These are phyloP conservation scores for Fusarium sp. DNA, from an alignment of 2,329 filamentous ascomycete genomes.

Conservation along the genomic window DNA sequence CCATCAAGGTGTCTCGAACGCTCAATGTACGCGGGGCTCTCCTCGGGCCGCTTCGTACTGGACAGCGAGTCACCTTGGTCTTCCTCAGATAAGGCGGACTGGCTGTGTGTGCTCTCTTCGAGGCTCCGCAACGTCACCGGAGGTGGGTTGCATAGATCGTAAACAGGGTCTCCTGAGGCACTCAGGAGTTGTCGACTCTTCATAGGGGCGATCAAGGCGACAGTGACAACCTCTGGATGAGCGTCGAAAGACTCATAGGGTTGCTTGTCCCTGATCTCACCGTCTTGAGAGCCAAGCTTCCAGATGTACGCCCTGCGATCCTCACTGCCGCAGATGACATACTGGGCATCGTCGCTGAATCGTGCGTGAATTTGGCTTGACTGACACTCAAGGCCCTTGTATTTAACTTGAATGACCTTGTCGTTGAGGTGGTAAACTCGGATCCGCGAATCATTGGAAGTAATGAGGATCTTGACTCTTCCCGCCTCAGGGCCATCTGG, in stretches of 20 bases:
- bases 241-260: conserved; percentile 91
- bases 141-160: conserved; percentile 93
- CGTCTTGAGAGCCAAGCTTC: conserved; percentile 63
- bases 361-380: conserved; percentile 89
- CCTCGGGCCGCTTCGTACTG: conserved; percentile 60
- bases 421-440: conserved; percentile 88
- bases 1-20: conserved; percentile 79
- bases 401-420: conserved; percentile 85
- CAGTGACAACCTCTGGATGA: conserved; percentile 86
- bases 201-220: conserved; percentile 83
- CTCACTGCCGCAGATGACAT: conserved; percentile 92
- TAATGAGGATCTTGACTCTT: conserved; percentile 84
- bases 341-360: conserved; percentile 85
- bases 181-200: conserved; percentile 79
- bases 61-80: conserved; percentile 48
- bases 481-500: conserved; percentile 59
- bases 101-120: conserved; percentile 64
- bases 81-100: conserved; percentile 50
- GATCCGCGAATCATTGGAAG: conserved; percentile 92
- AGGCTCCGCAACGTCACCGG: conserved; percentile 82
- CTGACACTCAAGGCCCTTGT: conserved; percentile 88
- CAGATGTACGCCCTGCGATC: conserved; percentile 91
- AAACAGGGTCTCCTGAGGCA: conserved; percentile 88
- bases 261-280: conserved; percentile 76
- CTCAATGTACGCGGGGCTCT: conserved; percentile 78